Percentiles rank a stretch among this genome's conserved stretches.
Evolutionary conservation across 345 rosid species (phyloP).

Genomic region (Fremontodendron californicum): DNA sequence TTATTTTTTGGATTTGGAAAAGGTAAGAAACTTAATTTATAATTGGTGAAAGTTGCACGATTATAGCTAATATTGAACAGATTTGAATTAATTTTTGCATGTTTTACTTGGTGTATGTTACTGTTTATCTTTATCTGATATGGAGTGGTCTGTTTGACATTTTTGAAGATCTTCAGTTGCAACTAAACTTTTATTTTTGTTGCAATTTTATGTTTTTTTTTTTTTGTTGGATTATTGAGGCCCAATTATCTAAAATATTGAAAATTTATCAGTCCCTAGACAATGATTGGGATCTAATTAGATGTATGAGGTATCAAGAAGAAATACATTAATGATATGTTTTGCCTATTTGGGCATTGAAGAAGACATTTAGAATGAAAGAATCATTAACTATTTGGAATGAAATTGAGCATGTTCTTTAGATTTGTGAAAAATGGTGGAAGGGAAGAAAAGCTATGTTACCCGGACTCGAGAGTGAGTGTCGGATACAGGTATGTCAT

Average conservation of each 20-base stretch:
- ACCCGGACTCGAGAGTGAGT: too few species aligned
- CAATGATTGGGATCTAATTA: neutral
- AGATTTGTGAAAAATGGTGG: neutral
- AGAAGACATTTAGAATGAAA: neutral
- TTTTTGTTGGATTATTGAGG: too few species aligned
- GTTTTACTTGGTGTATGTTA: neutral
- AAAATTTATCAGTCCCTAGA: neutral
- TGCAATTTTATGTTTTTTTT: neutral
- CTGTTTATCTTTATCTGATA: neutral
- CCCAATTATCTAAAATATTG: too few species aligned
- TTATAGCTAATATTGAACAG: neutral
- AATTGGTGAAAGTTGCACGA: neutral
- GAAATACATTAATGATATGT: neutral
- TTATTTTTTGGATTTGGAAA: neutral
- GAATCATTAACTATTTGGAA: neutral
- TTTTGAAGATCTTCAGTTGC: neutral
- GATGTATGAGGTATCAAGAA: too few species aligned
- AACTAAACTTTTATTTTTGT: neutral
- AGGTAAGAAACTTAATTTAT: neutral
- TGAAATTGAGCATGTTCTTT: neutral
- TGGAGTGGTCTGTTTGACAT: neutral
- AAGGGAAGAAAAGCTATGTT: neutral
- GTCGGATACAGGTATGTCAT: too few species aligned
- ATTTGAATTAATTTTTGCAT: neutral
- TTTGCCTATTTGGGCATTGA: neutral